These are phyloP conservation scores for Lactifluus echinatus DNA, from an alignment of 768 basidiomycete genomes.

Conservation along the genomic window DNA sequence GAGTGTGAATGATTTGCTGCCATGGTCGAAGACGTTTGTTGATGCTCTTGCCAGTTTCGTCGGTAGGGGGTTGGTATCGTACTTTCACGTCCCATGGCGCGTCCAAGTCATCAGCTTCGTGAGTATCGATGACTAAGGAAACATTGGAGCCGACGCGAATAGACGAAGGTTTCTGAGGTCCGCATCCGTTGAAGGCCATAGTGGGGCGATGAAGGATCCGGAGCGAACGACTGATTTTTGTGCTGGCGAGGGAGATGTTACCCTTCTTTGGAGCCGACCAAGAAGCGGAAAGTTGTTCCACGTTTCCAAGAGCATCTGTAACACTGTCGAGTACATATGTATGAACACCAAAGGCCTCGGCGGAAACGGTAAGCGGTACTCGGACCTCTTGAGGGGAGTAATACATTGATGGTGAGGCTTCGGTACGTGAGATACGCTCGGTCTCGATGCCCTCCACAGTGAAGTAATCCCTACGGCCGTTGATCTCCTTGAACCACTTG, in stretches of 20 bases:
- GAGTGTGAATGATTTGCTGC: conserved; percentile 52
- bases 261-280: conserved; percentile 16
- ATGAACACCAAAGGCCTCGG: conserved; percentile 58
- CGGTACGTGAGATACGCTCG: conserved; percentile 31
- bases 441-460: conserved; percentile 81
- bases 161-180: conserved; percentile 57
- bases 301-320: conserved; percentile 75
- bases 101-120: conserved; percentile 51
- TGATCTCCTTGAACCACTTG: conserved; percentile 64
- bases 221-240: conserved; percentile 49
- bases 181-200: conserved; percentile 66
- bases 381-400: conserved; percentile 46
- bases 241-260: conserved; percentile 27
- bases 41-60: conserved; percentile 29
- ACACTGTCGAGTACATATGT: conserved; percentile 73
- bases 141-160: conserved; percentile 65
- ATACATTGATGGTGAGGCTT: conserved; percentile 21
- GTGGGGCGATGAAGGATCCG: conserved; percentile 63
- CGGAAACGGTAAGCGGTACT: conserved; percentile 59
- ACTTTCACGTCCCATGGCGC: conserved; percentile 60
- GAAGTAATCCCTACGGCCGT: conserved; percentile 58
- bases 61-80: conserved; percentile 46
- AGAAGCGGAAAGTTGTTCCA: conserved; percentile 23
- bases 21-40: conserved; percentile 46
- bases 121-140: conserved; percentile 43